Conservation (phyloP, 2,329 filamentous ascomycete species). For the Fusarium pseudocircinatum region DNA sequence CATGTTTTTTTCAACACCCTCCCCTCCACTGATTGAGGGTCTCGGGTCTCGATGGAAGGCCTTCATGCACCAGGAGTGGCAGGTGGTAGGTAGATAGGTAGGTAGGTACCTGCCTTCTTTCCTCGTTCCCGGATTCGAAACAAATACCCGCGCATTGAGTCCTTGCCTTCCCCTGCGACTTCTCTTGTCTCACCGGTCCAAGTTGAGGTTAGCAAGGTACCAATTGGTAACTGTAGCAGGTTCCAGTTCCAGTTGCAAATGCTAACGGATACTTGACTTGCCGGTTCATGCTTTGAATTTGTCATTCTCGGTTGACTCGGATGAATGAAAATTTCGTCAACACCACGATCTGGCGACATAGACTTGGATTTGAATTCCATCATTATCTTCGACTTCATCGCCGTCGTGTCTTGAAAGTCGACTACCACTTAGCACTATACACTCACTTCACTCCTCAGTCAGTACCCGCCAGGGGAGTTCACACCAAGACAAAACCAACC, state of each 20-base stretch:
- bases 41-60: not conserved
- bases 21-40: not conserved
- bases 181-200: slow-evolving; percentile 27
- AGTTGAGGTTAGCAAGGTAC: slow-evolving; percentile 14
- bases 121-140: slow-evolving; percentile 32
- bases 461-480: slow-evolving; percentile 25
- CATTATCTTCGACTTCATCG: not conserved
- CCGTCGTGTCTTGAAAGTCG: not conserved
- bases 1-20: not conserved
- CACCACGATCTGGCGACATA: not conserved
- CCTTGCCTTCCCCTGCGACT: slow-evolving; percentile 28
- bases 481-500: slow-evolving; percentile 26
- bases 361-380: not conserved
- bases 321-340: not conserved
- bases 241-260: not conserved
- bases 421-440: not conserved
- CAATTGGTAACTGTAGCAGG: slow-evolving; percentile 7
- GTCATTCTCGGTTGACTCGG: not conserved
- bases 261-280: slow-evolving; percentile 23
- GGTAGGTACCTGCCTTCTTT: slow-evolving; percentile 2
- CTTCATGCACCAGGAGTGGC: not conserved
- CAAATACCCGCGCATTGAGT: slow-evolving; percentile 25
- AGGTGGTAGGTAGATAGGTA: not conserved
- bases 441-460: not conserved
- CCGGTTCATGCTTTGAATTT: slow-evolving; percentile 15